Evolutionary conservation across 495 filamentous ascomycete species (phyloP), one percentile per base, ranked within the genome.

Genomic region (Jackrogersella minutella): DNA sequence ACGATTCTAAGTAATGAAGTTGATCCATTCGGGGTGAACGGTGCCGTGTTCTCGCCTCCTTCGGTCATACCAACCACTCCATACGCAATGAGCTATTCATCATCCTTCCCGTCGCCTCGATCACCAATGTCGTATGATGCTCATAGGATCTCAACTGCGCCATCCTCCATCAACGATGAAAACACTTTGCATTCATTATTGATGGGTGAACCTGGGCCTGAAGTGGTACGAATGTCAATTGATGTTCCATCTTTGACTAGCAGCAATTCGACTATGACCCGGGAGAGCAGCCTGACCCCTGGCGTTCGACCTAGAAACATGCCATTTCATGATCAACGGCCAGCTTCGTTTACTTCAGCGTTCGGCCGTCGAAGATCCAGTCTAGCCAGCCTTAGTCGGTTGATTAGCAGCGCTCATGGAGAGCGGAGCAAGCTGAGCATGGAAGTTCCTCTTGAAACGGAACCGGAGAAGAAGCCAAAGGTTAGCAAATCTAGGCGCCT

Each of bases 201-300:
- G 5, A 80, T 88, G 68, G 85, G 86, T 31, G 87, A 90, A 52
- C 85, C 86, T 28, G 84, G 85, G 5, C 86, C 86, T 11, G 86
- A 88, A 60, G 61, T 88, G 10, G 64, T 74, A 11, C 89, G 92
- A 51, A 82, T 88, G 16, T 96, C 93, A 5, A 84, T 92, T 19
- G 93, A 96, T 58, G 90, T 94, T 9, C 93, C 93, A 5, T 96
- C 93, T 28, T 77, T 97, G 26, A 93, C 89, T 14, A 93, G 90
- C 76, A 93, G 90, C 73, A 87, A 91, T 67, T 97, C 93, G 0
- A 93, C 92, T 11, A 91, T 88, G 87, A 92, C 91, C 2, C 88
- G 89, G 58, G 86, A 86, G 28, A 84, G 83, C 71, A 69, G 75
- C 10, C 78, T 79, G n/a, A 63, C 72, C 0, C 74, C 78, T 9